Evolutionary conservation across 768 basidiomycete genomes (phyloP).

Genomic region (Boletus tylopilopsis): DNA sequence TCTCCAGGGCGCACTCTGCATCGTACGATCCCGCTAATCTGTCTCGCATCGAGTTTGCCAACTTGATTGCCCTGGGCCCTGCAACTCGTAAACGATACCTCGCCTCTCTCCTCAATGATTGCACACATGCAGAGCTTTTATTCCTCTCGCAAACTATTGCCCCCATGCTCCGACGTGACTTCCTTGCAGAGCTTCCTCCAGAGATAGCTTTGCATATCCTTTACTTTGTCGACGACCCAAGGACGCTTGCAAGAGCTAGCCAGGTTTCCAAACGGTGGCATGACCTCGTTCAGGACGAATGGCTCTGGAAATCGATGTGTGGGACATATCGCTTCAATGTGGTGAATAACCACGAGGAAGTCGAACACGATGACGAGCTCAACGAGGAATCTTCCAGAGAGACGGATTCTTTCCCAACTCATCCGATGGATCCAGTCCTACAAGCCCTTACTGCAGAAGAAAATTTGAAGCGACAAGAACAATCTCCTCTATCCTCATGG

Average conservation of each 20-base stretch:
- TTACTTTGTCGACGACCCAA: conserved; percentile 70
- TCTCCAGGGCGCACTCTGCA: conserved; percentile 8
- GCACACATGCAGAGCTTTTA: conserved; percentile 58
- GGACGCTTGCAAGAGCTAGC: conserved; percentile 63
- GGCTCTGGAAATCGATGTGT: conserved; percentile 79
- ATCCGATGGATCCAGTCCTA: conserved; percentile 40
- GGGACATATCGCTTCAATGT: conserved; percentile 46
- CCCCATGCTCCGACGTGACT: conserved; percentile 62
- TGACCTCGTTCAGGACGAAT: conserved; percentile 66
- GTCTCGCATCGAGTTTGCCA: conserved; percentile 33
- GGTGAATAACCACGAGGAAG: conserved; percentile 18
- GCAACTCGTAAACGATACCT: conserved; percentile 50
- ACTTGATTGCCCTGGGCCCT: conserved; percentile 32
- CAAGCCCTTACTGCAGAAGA: conserved; percentile 36
- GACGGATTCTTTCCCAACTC: conserved; percentile 30
- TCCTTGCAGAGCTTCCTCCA: conserved; percentile 51
- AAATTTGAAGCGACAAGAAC: conserved; percentile 27
- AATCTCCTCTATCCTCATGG: conserved; percentile 24
- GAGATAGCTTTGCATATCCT: conserved; percentile 79
- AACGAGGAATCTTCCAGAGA: conserved; percentile 33
- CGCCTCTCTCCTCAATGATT: conserved; percentile 45
- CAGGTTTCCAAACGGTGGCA: conserved; percentile 74
- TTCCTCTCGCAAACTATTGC: conserved; percentile 64
- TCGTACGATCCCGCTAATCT: conserved; percentile 24
- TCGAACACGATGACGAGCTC: conserved; percentile 24